These are phyloP conservation scores for Copromyces sp. DNA, from an alignment of 495 filamentous ascomycete species.

Conservation along the genomic window DNA sequence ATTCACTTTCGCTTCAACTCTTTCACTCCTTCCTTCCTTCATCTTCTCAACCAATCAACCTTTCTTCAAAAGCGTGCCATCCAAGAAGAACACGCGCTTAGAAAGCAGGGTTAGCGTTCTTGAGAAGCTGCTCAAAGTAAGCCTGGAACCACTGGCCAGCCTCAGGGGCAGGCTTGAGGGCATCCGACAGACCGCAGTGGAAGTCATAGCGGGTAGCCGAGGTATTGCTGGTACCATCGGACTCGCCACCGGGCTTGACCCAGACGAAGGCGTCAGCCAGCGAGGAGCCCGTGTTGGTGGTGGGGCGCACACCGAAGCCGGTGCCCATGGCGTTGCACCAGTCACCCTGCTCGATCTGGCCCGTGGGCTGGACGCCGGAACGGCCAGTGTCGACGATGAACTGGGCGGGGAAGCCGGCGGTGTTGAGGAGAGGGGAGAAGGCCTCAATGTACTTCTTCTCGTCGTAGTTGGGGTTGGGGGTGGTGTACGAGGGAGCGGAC, in stretches of 20 bases:
- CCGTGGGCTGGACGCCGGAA: constrained; percentile 59
- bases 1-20: not conserved
- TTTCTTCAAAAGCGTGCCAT: not conserved
- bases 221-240: constrained; percentile 62
- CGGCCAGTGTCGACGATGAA: constrained; percentile 63
- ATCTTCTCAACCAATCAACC: not conserved
- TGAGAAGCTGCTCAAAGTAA: constrained; percentile 62
- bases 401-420: constrained; percentile 53
- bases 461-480: constrained; percentile 50
- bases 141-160: constrained; percentile 73
- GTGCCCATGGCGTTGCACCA: constrained; percentile 76
- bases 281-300: constrained; percentile 48
- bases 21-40: not conserved
- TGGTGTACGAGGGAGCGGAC: constrained; percentile 17
- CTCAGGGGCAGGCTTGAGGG: constrained; percentile 59
- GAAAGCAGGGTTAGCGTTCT: constrained; percentile 56
- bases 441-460: constrained; percentile 63
- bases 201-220: constrained; percentile 56
- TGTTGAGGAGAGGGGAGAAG: constrained; percentile 50
- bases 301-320: constrained; percentile 64
- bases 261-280: constrained; percentile 73
- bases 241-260: constrained; percentile 78
- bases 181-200: constrained; percentile 54
- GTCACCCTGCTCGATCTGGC: constrained; percentile 57
- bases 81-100: constrained; percentile 1